These are phyloP conservation scores for Didymella keratinophila DNA, from an alignment of 2,329 filamentous ascomycete species.

Conservation along the genomic window DNA sequence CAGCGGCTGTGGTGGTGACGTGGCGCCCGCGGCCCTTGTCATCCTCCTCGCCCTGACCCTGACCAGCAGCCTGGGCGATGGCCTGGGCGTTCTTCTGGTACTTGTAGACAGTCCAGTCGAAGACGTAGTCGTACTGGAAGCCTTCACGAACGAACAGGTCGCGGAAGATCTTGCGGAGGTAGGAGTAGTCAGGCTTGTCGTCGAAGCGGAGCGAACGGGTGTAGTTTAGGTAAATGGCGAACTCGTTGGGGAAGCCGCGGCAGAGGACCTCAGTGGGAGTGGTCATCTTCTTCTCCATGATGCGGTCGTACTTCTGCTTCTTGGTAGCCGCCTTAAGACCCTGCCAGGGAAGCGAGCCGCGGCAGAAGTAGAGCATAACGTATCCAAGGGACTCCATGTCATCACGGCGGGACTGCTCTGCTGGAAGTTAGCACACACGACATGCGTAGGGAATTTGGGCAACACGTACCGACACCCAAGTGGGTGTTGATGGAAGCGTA, in stretches of 20 bases:
- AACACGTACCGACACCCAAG: slow-evolving; percentile 79
- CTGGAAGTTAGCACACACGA: slow-evolving; percentile 25
- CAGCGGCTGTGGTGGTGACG: slow-evolving; percentile 68
- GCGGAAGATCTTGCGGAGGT: slow-evolving; percentile 99
- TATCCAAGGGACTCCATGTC: slow-evolving; percentile 99
- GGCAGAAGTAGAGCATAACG: slow-evolving; percentile 99
- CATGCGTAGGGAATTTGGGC: not conserved
- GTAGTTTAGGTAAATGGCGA: slow-evolving; percentile 99
- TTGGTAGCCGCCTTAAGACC: slow-evolving; percentile 97
- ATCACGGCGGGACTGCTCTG: slow-evolving; percentile 97
- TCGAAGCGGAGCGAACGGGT: slow-evolving; percentile 98
- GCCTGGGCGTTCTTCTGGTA: slow-evolving; percentile 99
- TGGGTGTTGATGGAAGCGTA: slow-evolving; percentile 99
- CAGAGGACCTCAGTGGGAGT: slow-evolving; percentile 98
- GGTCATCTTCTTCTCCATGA: slow-evolving; percentile 99
- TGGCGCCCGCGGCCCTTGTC: slow-evolving; percentile 72
- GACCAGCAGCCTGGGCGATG: slow-evolving; percentile 80
- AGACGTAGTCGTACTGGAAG: slow-evolving; percentile 99
- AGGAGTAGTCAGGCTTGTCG: slow-evolving; percentile 99
- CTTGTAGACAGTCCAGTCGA: slow-evolving; percentile 99
- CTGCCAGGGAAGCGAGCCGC: slow-evolving; percentile 98
- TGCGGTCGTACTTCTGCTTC: slow-evolving; percentile 99
- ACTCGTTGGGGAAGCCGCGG: slow-evolving; percentile 99
- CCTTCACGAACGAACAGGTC: slow-evolving; percentile 98
- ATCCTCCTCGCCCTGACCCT: slow-evolving; percentile 72